Conservation (phyloP, 2,329 filamentous ascomycete species). For the Septoria linicola region DNA sequence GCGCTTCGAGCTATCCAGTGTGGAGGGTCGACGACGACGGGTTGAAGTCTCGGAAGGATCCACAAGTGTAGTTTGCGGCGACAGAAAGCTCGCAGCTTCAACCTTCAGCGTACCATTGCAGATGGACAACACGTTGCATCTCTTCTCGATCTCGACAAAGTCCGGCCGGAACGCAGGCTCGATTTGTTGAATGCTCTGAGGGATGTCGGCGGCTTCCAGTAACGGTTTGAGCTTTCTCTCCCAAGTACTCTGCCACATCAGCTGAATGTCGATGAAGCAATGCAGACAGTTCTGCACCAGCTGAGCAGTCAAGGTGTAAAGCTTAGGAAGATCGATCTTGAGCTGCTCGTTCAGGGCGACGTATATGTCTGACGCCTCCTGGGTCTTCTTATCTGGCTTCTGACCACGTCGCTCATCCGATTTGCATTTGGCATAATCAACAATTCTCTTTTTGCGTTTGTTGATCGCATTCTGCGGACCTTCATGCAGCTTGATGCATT, state of each 20-base stretch:
- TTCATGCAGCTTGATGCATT: slow-evolving; percentile 74
- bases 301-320: slow-evolving; percentile 78
- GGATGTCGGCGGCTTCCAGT: slow-evolving; percentile 63
- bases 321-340: slow-evolving; percentile 84
- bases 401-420: slow-evolving; percentile 76
- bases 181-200: slow-evolving; percentile 70
- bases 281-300: slow-evolving; percentile 79
- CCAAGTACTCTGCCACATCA: slow-evolving; percentile 79
- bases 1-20: slow-evolving; percentile 41
- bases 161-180: slow-evolving; percentile 75
- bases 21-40: slow-evolving; percentile 40
- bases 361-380: slow-evolving; percentile 84
- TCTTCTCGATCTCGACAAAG: slow-evolving; percentile 71
- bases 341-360: slow-evolving; percentile 87
- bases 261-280: slow-evolving; percentile 82
- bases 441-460: slow-evolving; percentile 87
- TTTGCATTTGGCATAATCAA: slow-evolving; percentile 82
- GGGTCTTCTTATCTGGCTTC: slow-evolving; percentile 80
- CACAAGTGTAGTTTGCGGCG: slow-evolving; percentile 43
- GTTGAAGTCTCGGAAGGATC: slow-evolving; percentile 38
- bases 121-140: slow-evolving; percentile 69
- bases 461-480: slow-evolving; percentile 87
- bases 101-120: slow-evolving; percentile 69
- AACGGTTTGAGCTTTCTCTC: slow-evolving; percentile 77
- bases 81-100: slow-evolving; percentile 60